Evolutionary conservation across 2,329 filamentous ascomycete species (phyloP), one percentile per base, ranked within the genome.

Genomic region (Colletotrichum sp.): DNA sequence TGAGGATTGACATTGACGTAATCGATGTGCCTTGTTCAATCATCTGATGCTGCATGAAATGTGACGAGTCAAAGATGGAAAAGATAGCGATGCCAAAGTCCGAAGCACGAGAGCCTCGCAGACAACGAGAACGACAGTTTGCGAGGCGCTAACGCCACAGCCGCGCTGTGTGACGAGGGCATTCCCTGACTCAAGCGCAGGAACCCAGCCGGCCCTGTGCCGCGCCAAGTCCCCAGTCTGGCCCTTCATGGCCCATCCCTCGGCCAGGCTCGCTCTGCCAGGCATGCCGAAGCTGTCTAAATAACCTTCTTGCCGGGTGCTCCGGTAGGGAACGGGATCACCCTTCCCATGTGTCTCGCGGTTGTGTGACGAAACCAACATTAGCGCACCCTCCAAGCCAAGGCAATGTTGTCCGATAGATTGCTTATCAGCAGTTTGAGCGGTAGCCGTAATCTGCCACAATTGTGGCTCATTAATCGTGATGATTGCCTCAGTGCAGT

Each of bases 171-270:
- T 26, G 44, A 59, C 24, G 39, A 57, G 68, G 65, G 63, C 21
- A 65, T 52, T 57, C 60, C 69, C 63, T 68, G 73, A 75, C 62
- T 72, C 73, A 72, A 59, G 70, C 69, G 55, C 52, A 34, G 52
- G 32, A 36, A 5, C 18, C 39, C 7, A 68, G 52, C 32, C 66
- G 66, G 32, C n/a, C 36, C 21, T 32, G 21, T 39, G 55, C 30
- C 69, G 26, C 26, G 67, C 59, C 67, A 60, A 70, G 59, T 63
- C 59, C 30, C 12, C 28, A 52, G 39, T 39, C 32, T 24, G 26
- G 57, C 16, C 13, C 36, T 73, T 16, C 36, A 73, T 44, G 34
- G 44, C 59, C 59, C 24, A 21, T 55, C 16, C 39, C 52, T 36
- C 12, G 24, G 52, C 30, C 21, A 26, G 34, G 24, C 39, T 72